Evolutionary conservation across 768 basidiomycete species (phyloP), one percentile per base, ranked within the genome.

Genomic region (Hygrophorus russula): DNA sequence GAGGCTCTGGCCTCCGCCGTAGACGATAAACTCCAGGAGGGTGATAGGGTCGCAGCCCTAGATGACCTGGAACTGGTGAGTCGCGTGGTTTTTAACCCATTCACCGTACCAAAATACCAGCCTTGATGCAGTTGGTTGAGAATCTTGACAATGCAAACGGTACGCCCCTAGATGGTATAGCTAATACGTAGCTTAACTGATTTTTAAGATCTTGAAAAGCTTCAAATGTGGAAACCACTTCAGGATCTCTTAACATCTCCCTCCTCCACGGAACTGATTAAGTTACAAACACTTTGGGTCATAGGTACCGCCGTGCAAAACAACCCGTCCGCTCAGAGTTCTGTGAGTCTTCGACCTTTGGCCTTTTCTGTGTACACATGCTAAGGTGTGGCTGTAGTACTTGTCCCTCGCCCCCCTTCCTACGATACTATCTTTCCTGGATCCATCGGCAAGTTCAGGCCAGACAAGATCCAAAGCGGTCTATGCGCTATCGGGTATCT

Each of bases 141-240:
- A 75, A 75, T 32, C 88, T 94, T 42, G 91, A 94, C 53, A 94
- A 94, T 58, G 90, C 91, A 0, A 93, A 90, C 56, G 75, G 90
- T 81, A 54, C 36, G 46, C 57, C 46, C 18, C 7, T 24, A 12
- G 13, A 33, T 48, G 13, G 13, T 17, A 39, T 29, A 14, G 27
- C 9, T 5, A 27, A 42, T n/a, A 7, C 18, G 10, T 39, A 39
- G 43, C 6, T 28, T 46, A 12, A 45, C 32, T 39, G 35, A 44
- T 4, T 36, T 20, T 15, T 1, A 51, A 90, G 89, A 93, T 67
- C 65, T 93, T 3, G 71, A 73, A 46, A 80, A 77, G 46, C 57
- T 92, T 46, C 69, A 74, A 35, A 75, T 94, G 60, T 93, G 90
- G 91, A 71, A 72, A 44, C 80, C 85, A 0, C 53, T 93, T 0